phyloP scores from a whole-genome alignment of 225 moss, liverwort and hornwort genomes.

The Straminergon stramineum region DNA sequence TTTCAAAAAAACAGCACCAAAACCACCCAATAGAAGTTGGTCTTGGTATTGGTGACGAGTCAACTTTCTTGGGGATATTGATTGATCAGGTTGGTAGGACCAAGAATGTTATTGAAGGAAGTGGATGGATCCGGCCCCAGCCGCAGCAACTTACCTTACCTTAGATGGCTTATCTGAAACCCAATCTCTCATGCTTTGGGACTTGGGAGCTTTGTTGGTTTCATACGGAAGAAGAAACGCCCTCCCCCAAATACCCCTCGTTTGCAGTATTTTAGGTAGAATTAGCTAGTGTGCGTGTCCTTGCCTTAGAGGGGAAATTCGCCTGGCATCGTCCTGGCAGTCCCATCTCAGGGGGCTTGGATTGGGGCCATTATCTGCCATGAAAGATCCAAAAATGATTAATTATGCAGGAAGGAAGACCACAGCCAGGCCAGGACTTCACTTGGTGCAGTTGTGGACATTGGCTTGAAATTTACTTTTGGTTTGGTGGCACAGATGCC shows the following conservation, averaged over 20 bases:
- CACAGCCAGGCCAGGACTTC: no score
- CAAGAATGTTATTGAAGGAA: background rate
- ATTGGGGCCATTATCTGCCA: background rate
- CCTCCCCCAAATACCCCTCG: no score
- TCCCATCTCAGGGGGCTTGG: background rate
- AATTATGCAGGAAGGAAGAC: background rate
- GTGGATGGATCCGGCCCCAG: background rate
- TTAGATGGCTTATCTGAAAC: background rate
- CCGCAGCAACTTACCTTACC: no score
- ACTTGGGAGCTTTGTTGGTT: background rate
- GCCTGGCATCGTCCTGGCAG: background rate
- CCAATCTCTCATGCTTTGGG: background rate
- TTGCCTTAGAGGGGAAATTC: background rate
- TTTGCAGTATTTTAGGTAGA: no score
- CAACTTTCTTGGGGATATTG: background rate
- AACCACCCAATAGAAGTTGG: background rate
- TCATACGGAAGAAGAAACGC: no score
- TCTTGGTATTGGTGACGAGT: background rate
- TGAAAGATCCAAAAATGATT: background rate
- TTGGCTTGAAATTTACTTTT: background rate
- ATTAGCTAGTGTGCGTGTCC: background rate
- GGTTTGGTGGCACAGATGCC: rapidly evolving
- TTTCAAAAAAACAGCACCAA: no score
- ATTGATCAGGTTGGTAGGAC: background rate
- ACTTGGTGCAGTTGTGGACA: background rate